Percentiles rank a stretch among this genome's conserved stretches.
Conservation (phyloP, 805 yeast species). For the Diddensiella caesifluorescens region DNA sequence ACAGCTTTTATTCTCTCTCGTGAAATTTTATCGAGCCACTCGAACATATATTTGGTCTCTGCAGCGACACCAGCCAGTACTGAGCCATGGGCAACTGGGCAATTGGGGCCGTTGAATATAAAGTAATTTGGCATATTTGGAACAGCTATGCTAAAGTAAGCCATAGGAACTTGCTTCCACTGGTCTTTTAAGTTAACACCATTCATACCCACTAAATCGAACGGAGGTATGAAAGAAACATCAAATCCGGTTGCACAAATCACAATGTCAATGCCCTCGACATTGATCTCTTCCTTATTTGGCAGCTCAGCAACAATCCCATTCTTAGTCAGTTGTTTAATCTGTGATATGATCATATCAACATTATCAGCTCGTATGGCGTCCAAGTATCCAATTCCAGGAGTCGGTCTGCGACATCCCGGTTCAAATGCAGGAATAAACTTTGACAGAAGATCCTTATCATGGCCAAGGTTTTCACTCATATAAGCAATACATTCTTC, state of each 20-base stretch:
- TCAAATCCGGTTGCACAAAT: conserved; percentile 18
- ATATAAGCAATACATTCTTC: conserved; percentile 1
- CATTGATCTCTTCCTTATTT: conserved; percentile 30
- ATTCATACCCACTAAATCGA: conserved; percentile 12
- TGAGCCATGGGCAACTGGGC: conserved; percentile 12
- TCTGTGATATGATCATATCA: conserved; percentile 14
- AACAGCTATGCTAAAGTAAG: conserved; percentile 18
- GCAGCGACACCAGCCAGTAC: conserved; percentile 7
- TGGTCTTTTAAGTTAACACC: conserved; percentile 10
- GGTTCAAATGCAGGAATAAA: conserved; percentile 21
- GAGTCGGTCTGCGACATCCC: conserved; percentile 24
- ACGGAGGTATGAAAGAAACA: conserved; percentile 10
- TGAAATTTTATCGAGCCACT: conserved; percentile 8
- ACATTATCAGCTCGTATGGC: conserved; percentile 21
- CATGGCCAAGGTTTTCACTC: background rate
- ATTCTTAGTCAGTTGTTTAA: conserved; percentile 16
- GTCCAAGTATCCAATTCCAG: conserved; percentile 24
- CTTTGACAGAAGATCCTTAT: conserved; percentile 8
- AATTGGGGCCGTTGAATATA: conserved; percentile 12
- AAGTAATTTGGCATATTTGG: conserved; percentile 22
- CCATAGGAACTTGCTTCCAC: conserved; percentile 11
- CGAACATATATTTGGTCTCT: conserved; percentile 9
- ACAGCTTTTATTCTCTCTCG: conserved; percentile 10
- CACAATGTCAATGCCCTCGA: conserved; percentile 14
- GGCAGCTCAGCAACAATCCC: conserved; percentile 26